phyloP scores from a whole-genome alignment of 2,329 filamentous ascomycete genomes.

The Leptoxyphium fumago region DNA sequence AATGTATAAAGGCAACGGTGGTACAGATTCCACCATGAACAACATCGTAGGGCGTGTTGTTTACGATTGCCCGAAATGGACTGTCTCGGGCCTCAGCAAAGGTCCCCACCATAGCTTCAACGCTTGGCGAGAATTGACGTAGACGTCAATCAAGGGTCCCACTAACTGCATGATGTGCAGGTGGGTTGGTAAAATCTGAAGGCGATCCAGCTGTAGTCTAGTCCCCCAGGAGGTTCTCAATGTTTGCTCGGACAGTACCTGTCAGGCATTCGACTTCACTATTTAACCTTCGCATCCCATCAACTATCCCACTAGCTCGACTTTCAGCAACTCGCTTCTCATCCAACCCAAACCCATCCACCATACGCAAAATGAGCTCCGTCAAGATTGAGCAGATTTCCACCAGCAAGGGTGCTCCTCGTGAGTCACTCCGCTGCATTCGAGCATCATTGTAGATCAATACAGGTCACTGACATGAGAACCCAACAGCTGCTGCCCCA shows the following conservation, averaged over 20 bases:
- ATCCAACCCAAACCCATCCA: neutral
- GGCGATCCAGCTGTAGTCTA: too few species aligned
- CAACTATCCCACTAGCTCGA: neutral
- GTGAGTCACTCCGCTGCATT: constrained; percentile 21
- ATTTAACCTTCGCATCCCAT: neutral
- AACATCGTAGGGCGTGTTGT: too few species aligned
- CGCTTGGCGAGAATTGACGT: too few species aligned
- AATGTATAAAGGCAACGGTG: too few species aligned
- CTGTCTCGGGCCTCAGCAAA: too few species aligned
- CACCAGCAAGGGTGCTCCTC: constrained; percentile 27
- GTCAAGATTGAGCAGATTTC: constrained; percentile 25
- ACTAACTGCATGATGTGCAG: too few species aligned
- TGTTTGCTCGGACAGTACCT: neutral
- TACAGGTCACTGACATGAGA: constrained; percentile 1
- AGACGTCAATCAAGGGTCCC: too few species aligned
- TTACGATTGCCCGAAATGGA: too few species aligned
- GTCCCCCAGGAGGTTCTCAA: neutral
- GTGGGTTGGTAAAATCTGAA: too few species aligned
- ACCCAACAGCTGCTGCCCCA: constrained; percentile 1
- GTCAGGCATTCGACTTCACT: neutral
- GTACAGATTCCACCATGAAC: too few species aligned
- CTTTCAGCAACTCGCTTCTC: too few species aligned
- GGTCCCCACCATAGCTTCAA: too few species aligned
- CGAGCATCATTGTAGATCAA: neutral
- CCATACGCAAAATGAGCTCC: constrained; percentile 23